phyloP scores from a whole-genome alignment of 148 eudicot genomes.

The Vaccinium myrtillus region DNA sequence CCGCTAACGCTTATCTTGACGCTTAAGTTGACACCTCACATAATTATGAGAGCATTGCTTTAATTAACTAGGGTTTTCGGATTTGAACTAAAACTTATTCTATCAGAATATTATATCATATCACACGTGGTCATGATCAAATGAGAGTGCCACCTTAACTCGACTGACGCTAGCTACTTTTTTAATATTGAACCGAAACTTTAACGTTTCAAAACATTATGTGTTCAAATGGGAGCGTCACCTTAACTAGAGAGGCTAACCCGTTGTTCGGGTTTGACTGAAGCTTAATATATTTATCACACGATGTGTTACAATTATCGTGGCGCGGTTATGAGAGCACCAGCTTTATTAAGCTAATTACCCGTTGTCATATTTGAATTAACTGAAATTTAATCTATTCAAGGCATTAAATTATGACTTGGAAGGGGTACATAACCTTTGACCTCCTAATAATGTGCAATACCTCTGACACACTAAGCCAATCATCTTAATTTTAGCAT shows the following conservation, averaged over 20 bases:
- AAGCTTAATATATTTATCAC: neutral
- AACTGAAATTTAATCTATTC: neutral
- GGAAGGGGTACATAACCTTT: neutral
- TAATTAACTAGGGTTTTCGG: neutral
- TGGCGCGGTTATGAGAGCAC: neutral
- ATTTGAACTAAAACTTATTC: neutral
- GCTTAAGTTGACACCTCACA: no score
- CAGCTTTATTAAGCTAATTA: neutral
- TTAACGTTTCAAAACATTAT: neutral
- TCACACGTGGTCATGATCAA: neutral
- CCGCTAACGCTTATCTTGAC: no score
- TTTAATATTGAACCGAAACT: neutral
- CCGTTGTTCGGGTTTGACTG: neutral
- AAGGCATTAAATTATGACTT: neutral
- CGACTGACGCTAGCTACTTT: neutral
- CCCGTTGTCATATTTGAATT: neutral
- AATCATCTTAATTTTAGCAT: neutral
- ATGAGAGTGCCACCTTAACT: neutral
- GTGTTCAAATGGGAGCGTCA: neutral
- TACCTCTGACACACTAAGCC: neutral
- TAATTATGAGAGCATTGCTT: no score
- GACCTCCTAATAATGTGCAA: constrained; percentile 1
- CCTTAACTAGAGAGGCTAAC: neutral
- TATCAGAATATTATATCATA: neutral
- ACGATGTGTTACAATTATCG: neutral